phyloP scores from a whole-genome alignment of 1,284 basidiomycete genomes.

The Cutaneotrichosporon spelunceum region DNA sequence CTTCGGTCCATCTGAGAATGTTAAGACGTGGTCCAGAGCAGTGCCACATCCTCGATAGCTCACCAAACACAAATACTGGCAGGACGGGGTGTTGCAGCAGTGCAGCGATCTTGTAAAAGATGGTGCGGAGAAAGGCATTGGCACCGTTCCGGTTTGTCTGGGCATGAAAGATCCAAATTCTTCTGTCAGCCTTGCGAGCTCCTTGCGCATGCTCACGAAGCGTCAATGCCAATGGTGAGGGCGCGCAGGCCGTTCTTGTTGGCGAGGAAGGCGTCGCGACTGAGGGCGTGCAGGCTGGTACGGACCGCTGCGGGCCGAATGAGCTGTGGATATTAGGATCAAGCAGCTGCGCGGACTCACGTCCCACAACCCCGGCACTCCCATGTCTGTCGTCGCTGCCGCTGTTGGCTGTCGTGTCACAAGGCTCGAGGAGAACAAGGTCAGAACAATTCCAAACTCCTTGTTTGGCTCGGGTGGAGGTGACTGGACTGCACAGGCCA shows the following conservation, averaged over 20 bases:
- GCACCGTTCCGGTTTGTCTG: conserved; percentile 47
- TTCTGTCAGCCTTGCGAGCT: conserved; percentile 16
- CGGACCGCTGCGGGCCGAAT: conserved; percentile 43
- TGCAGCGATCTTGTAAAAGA: conserved; percentile 59
- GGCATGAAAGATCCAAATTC: conserved; percentile 56
- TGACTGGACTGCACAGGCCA: conserved; percentile 5
- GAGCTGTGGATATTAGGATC: conserved; percentile 30
- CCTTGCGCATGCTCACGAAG: conserved; percentile 38
- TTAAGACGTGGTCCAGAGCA: not conserved
- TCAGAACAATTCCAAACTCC: too few relatives aligned
- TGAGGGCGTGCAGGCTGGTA: conserved; percentile 36
- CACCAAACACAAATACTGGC: conserved; percentile 84
- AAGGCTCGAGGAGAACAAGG: not conserved
- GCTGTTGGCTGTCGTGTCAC: not conserved
- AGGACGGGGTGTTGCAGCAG: conserved; percentile 75
- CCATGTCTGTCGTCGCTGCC: conserved; percentile 34
- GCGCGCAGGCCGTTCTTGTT: conserved; percentile 45
- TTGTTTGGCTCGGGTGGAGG: not conserved
- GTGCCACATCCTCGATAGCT: conserved; percentile 6
- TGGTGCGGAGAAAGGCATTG: conserved; percentile 55
- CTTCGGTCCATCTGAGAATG: conserved; percentile 64
- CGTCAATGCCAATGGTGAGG: conserved; percentile 52
- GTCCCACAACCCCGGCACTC: conserved; percentile 52
- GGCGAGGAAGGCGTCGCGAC: conserved; percentile 41
- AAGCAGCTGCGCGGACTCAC: conserved; percentile 31